Percentiles rank a stretch among this genome's conserved stretches.
Evolutionary conservation across 1,284 basidiomycete genomes (phyloP).

Genomic region (Malassezia restricta): DNA sequence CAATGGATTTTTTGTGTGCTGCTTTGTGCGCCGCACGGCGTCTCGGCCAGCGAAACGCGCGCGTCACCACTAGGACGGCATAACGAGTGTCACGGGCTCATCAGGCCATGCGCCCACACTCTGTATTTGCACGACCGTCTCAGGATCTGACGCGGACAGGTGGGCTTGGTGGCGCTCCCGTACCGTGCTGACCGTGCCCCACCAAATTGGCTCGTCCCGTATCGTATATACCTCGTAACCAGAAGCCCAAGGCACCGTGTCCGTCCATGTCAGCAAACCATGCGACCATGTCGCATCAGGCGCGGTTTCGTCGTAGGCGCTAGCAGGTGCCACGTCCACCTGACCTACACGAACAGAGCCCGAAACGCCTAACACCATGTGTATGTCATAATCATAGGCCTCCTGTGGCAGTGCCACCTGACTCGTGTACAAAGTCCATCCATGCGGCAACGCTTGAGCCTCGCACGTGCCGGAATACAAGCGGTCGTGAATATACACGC

Average conservation of each 20-base stretch:
- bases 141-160: background rate
- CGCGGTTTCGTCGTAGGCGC: background rate
- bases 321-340: background rate
- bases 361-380: background rate
- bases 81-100: background rate
- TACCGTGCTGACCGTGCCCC: slow-evolving; percentile 4
- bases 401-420: background rate
- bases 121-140: slow-evolving; percentile 1
- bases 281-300: background rate
- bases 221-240: slow-evolving; percentile 14
- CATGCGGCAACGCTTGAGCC: background rate
- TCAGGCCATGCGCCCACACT: background rate
- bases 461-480: background rate
- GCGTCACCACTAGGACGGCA: background rate
- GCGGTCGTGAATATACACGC: background rate
- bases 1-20: slow-evolving; percentile 39
- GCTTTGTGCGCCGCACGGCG: slow-evolving; percentile 18
- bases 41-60: background rate
- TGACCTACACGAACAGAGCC: background rate
- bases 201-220: slow-evolving; percentile 1
- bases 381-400: background rate
- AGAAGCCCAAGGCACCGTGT: slow-evolving; percentile 9
- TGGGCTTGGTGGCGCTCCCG: background rate
- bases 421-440: background rate
- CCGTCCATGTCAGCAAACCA: slow-evolving; percentile 11